A percentile compares a stretch with the other conserved stretches of the same genome.
These are phyloP conservation scores for Artemisia annua DNA, from an alignment of 129 eudicot genomes.

Conservation along the genomic window DNA sequence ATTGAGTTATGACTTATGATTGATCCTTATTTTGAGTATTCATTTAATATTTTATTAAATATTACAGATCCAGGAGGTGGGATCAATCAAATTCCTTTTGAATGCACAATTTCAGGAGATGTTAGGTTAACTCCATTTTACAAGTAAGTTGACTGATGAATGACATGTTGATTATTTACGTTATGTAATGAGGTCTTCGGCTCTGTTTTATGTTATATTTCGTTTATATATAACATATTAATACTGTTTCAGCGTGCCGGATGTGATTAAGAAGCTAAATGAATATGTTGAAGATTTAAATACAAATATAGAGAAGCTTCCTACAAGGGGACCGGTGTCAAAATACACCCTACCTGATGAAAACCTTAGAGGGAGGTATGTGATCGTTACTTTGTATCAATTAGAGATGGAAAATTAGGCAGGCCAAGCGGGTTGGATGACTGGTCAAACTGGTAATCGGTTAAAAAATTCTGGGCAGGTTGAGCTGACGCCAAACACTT, in stretches of 20 bases:
- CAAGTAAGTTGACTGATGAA: slow-evolving; percentile 42
- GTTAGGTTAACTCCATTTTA: slow-evolving; percentile 98
- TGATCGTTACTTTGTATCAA: background rate
- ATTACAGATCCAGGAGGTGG: slow-evolving; percentile 92
- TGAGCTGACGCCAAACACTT: background rate
- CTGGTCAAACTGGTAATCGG: too few relatives aligned
- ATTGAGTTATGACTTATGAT: background rate
- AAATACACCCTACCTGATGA: slow-evolving; percentile 91
- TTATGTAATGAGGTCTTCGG: background rate
- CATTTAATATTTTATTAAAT: background rate
- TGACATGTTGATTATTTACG: background rate
- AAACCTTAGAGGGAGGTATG: slow-evolving; percentile 85
- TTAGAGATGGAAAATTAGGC: background rate
- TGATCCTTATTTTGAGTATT: background rate
- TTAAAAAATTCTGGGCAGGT: too few relatives aligned
- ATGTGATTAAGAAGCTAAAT: slow-evolving; percentile 66
- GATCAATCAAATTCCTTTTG: slow-evolving; percentile 84
- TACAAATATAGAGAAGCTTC: slow-evolving; percentile 75
- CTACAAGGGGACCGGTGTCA: slow-evolving; percentile 80
- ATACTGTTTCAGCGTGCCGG: slow-evolving; percentile 55
- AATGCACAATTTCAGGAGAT: slow-evolving; percentile 86
- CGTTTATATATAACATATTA: slow-evolving; percentile 12
- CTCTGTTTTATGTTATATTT: background rate
- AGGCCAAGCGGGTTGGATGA: background rate
- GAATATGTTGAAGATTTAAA: slow-evolving; percentile 82